Evolutionary conservation across 495 filamentous ascomycete species (phyloP).

Genomic region (Trichoderma reesei): DNA sequence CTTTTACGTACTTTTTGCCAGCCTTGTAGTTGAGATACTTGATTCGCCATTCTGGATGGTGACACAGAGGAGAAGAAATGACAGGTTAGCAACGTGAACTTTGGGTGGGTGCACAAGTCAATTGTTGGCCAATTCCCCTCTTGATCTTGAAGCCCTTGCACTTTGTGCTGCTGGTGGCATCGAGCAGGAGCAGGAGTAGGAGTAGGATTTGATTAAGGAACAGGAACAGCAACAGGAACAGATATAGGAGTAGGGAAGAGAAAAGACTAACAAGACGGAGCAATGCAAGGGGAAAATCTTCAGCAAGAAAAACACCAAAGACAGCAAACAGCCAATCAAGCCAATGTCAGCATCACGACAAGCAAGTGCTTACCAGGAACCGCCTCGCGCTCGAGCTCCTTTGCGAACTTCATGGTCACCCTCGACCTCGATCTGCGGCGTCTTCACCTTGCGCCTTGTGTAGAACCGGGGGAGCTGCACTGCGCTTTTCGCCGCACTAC

Average conservation of each 20-base stretch:
- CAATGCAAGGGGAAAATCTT: neutral
- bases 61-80: neutral
- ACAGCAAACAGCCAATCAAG: neutral
- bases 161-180: too few species aligned
- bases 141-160: too few species aligned
- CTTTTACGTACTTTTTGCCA: conserved; percentile 85
- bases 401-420: conserved; percentile 40
- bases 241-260: neutral
- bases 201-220: neutral
- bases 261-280: neutral
- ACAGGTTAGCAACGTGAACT: neutral
- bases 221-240: neutral
- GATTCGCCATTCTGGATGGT: conserved; percentile 62
- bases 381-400: conserved; percentile 74
- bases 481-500: neutral
- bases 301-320: neutral
- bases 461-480: neutral
- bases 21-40: conserved; percentile 93
- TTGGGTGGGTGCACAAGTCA: neutral
- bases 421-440: neutral
- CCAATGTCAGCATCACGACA: neutral
- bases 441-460: too few species aligned
- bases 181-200: neutral
- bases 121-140: too few species aligned
- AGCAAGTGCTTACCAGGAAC: conserved; percentile 49